Evolutionary conservation across 2,329 filamentous ascomycete genomes (phyloP), one percentile per base, ranked within the genome.

Genomic region (Parasarocladium wereldwijsianum): DNA sequence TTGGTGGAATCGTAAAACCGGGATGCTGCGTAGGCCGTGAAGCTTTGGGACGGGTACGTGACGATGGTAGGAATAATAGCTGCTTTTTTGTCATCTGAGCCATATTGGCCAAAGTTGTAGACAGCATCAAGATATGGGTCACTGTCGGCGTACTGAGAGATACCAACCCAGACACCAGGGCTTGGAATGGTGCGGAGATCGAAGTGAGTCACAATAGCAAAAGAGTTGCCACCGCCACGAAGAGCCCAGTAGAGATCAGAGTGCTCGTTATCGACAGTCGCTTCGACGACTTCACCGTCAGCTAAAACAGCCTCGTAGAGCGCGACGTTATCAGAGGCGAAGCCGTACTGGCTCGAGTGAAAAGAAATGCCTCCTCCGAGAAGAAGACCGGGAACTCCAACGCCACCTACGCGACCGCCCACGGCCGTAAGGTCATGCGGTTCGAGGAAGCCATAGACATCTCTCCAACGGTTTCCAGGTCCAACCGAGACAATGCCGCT

Each of bases 221-320:
- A 51, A 33, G 53, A 53, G 32, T 40, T 49, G 3, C 39, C 41
- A 14, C 51, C 51, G 11, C 52, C 53, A 16, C 51, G 50, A 6
- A 56, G 36, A 1, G 47, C 49, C 41, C 46, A 46, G 40, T 48
- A 54, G 2, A 57, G 42, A 29, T 54, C 49, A 0, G 42, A 25
- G 35, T 61, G 46, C 1, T 47, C 43, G 4, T 46, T 34, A 1
- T 37, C 26, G 1, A 38, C 37, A 10, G 49, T 57, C 4, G 53
- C 59, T 5, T 52, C 49, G 4, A 61, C 39, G 7, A 63, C 45
- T 1, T 37, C 34, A 3, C 60, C 56, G 19, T 47, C 43, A 0
- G 53, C 49, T 0, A 60, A 45, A 3, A 65, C 58, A n/a, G 64
- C 49, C 34, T 60, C 49, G 24, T 49, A 60, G 24, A 49, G 49